These are phyloP conservation scores for Sclerotiophoma versabilis DNA, from an alignment of 2,329 filamentous ascomycete genomes.

Conservation along the genomic window DNA sequence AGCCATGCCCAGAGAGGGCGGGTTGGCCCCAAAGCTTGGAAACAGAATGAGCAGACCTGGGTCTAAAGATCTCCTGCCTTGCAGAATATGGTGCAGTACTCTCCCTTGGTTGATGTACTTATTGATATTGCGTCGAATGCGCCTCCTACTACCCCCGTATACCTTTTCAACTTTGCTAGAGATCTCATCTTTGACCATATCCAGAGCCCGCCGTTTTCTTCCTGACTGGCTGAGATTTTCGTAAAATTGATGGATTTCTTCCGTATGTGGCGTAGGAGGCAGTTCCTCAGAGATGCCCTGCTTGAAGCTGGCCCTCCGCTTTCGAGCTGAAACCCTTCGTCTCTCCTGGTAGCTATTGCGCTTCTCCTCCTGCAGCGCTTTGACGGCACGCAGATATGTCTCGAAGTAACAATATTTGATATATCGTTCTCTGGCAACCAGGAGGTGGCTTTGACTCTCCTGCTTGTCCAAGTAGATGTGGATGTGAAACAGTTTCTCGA, in stretches of 20 bases:
- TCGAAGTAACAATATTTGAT: slow-evolving; percentile 8
- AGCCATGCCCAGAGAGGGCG: background rate
- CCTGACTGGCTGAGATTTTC: background rate
- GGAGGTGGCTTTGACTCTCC: background rate
- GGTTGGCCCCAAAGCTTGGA: background rate
- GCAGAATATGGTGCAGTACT: background rate
- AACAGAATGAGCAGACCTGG: background rate
- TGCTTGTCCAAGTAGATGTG: slow-evolving; percentile 1
- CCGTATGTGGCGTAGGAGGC: background rate
- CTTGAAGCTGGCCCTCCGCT: background rate
- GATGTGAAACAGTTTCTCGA: slow-evolving; percentile 3
- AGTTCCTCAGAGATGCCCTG: background rate
- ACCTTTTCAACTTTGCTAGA: background rate
- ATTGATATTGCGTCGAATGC: background rate
- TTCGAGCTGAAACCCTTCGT: background rate
- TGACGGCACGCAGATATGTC: background rate
- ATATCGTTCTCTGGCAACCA: background rate
- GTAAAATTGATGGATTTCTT: background rate
- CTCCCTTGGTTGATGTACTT: background rate
- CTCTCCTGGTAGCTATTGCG: background rate
- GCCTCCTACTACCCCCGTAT: background rate
- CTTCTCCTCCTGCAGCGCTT: background rate
- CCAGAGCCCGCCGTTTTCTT: background rate
- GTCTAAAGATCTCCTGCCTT: background rate
- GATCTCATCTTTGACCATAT: background rate